A percentile compares a stretch with the other conserved stretches of the same genome.
phyloP scores from a whole-genome alignment of 169 alveolate genomes.

The Nephromyces sp. region DNA sequence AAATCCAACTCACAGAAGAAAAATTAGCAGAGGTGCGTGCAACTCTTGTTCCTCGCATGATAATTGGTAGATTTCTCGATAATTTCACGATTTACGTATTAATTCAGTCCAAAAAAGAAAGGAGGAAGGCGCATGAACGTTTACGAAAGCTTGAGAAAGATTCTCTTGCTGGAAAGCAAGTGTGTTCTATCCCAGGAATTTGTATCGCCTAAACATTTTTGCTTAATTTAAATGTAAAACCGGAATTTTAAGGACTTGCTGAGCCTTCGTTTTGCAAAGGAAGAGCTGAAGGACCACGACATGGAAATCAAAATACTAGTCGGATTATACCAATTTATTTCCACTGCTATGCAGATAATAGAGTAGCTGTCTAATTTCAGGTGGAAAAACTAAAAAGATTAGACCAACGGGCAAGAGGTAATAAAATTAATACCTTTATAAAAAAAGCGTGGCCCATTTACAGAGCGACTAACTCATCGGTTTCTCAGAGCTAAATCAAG shows the following conservation, averaged over 20 bases:
- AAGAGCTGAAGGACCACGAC: not conserved
- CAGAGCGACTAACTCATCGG: too few relatives aligned
- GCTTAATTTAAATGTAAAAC: not conserved
- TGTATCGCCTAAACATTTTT: not conserved
- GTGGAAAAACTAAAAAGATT: not conserved
- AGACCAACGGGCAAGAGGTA: too few relatives aligned
- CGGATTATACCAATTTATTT: not conserved
- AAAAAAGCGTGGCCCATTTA: too few relatives aligned
- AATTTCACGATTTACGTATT: not conserved
- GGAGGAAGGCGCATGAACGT: constrained; percentile 20
- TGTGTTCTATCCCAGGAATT: too few relatives aligned
- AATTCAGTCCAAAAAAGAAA: constrained; percentile 13
- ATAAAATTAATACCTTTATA: too few relatives aligned
- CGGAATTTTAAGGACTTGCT: not conserved
- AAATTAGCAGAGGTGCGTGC: constrained; percentile 2
- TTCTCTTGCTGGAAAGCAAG: not conserved
- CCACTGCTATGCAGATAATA: not conserved
- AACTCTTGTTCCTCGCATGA: not conserved
- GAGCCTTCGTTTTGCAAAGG: not conserved
- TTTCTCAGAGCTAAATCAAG: too few relatives aligned
- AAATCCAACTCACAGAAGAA: constrained; percentile 12
- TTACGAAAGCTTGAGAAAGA: constrained; percentile 9
- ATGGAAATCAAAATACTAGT: not conserved
- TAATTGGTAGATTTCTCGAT: not conserved
- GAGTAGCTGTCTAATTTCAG: not conserved